Base-by-base conservation (phyloP, 2,329 filamentous ascomycete genomes). In the Ascosphaera aggregata region DNA sequence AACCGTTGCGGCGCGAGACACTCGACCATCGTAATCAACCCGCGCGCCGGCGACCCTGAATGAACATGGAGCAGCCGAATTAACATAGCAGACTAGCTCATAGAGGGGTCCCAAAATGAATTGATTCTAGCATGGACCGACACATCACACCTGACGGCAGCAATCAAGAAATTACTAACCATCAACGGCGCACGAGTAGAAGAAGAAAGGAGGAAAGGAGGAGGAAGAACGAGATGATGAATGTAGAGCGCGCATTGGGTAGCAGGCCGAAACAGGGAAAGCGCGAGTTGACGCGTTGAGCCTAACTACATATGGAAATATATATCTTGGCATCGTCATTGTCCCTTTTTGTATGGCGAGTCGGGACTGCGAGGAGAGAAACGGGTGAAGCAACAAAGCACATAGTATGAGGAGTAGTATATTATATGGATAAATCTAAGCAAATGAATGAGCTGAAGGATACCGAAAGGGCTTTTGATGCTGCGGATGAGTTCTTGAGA, bases 401-500 rank as follows among this genome's bases (percentile, higher is more conserved):
- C n/a, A n/a, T n/a, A n/a, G n/a, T n/a, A n/a, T n/a, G n/a, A n/a
- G n/a, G n/a, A n/a, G n/a, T n/a, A 13, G 18, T 34, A 34, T 34
- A 4, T 34, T 34, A 20, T 18, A 36, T 36, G 13, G 35, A 36
- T 13, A 36, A 15, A 1, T 27, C 18, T 22, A 27, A 11, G 22
- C 22, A 27, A 27, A 27, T 27, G 22, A 27, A 27, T 27, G 22
- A 11, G 22, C 22, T 27, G 5, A 11, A 11, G 22, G 22, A 27
- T 27, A 27, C 11, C 54, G 20, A 49, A 43, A 39, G 46, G 41
- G 54, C 52, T 7, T 59, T 61, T 40, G 46, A 50, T 35, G 47
- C 49, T 20, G 54, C 55, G 22, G 47, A 48, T 40, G 45, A 47
- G 17, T 60, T 60, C 43, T 44, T 61, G 34, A 49, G 45, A 39